A percentile compares a stretch with the other conserved stretches of the same genome.
These are phyloP conservation scores for Zygotorulaspora mrakii DNA, from an alignment of 1,139 yeast species.

Conservation along the genomic window DNA sequence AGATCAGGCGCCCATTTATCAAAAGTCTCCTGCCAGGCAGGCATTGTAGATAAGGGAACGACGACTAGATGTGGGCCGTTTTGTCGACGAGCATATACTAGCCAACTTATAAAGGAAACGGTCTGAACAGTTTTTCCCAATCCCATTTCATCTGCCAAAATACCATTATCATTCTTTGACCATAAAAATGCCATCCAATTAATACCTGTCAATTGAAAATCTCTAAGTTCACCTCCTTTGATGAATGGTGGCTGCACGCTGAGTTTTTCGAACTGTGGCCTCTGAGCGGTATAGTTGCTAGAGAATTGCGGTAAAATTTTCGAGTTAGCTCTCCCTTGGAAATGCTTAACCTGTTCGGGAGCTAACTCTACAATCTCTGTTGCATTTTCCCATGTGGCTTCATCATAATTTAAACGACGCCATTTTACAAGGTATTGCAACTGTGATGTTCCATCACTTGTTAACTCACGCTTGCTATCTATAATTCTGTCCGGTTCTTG, in stretches of 20 bases:
- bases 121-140: slow-evolving; percentile 98
- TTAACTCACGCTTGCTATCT: slow-evolving; percentile 69
- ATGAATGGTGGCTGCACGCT: slow-evolving; percentile 84
- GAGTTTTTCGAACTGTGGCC: slow-evolving; percentile 89
- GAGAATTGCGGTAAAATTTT: slow-evolving; percentile 81
- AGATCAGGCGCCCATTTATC: slow-evolving; percentile 97
- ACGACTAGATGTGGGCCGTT: slow-evolving; percentile 96
- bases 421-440: slow-evolving; percentile 87
- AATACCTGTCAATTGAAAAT: slow-evolving; percentile 94
- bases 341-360: slow-evolving; percentile 79
- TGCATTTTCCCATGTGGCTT: slow-evolving; percentile 96
- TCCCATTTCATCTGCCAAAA: slow-evolving; percentile 99
- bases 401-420: slow-evolving; percentile 90
- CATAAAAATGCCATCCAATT: slow-evolving; percentile 99
- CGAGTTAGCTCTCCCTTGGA: slow-evolving; percentile 75
- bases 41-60: slow-evolving; percentile 92
- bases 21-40: slow-evolving; percentile 99
- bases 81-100: slow-evolving; percentile 88
- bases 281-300: slow-evolving; percentile 67
- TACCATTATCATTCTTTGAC: slow-evolving; percentile 97
- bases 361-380: slow-evolving; percentile 78
- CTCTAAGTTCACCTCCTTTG: slow-evolving; percentile 88
- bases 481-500: slow-evolving; percentile 85
- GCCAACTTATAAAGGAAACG: slow-evolving; percentile 90
- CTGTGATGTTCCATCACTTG: slow-evolving; percentile 59